phyloP scores from a whole-genome alignment of 257 asterid genomes.

The Lithospermum erythrorhizon region DNA sequence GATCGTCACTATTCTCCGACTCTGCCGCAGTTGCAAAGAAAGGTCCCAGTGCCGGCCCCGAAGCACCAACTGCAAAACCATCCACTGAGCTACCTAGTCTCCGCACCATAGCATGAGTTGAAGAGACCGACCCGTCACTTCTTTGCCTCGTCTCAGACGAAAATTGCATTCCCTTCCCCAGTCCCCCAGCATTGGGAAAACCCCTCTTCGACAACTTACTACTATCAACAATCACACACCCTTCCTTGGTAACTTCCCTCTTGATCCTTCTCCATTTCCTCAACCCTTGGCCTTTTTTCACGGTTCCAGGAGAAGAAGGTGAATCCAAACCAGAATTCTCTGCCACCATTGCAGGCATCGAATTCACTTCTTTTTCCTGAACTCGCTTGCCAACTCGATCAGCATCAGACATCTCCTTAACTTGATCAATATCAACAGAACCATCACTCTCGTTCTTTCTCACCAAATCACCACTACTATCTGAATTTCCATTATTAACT shows the following conservation, averaged over 20 bases:
- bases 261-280: conserved; percentile 75
- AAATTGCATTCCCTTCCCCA: conserved; percentile 23
- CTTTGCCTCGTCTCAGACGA: conserved; percentile 30
- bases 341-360: neutral
- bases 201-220: conserved; percentile 29
- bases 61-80: conserved; percentile 25
- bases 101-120: conserved; percentile 31
- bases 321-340: conserved; percentile 9
- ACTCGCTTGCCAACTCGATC: conserved; percentile 19
- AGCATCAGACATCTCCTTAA: neutral
- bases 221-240: conserved; percentile 24
- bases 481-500: conserved; percentile 12
- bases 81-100: conserved; percentile 29
- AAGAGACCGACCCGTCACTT: conserved; percentile 50
- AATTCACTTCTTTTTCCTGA: conserved; percentile 12
- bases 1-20: conserved; percentile 59
- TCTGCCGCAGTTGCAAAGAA: conserved; percentile 30
- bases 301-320: conserved; percentile 8
- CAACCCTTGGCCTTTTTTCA: conserved; percentile 45
- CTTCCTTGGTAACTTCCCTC: conserved; percentile 32
- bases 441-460: conserved; percentile 20
- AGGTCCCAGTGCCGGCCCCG: conserved; percentile 21
- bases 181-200: conserved; percentile 16
- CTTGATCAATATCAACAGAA: conserved; percentile 9
- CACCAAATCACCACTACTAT: conserved; percentile 14